Base-by-base conservation (phyloP, 2,329 filamentous ascomycete species). In the Claviceps lovelessii region DNA sequence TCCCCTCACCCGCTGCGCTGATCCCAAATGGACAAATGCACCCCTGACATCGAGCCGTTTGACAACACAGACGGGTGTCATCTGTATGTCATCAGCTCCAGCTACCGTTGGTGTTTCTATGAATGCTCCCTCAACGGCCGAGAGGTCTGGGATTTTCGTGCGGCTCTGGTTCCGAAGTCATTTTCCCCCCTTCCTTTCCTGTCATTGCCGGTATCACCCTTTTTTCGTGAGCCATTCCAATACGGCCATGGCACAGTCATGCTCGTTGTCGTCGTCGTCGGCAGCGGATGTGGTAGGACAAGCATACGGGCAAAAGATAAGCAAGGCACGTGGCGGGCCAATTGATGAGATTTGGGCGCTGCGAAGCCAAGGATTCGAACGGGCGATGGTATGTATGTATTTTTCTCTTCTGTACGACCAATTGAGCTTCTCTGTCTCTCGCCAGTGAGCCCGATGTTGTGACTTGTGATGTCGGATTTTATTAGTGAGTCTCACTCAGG, bases 321-420 rank as follows among this genome's bases (percentile, higher is more conserved):
- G 52, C 52, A 47, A 49, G 15, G 35, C 52, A 53, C 45, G 52
- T 49, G 52, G 45, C 49, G 37, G 13, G 39, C 39, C 39, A 54
- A 49, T 50, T 33, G 52, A 50, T 45, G 47, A 19, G 13, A 54
- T 28, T 49, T 17, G 41, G 29, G 29, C 23, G 45, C 52, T 31
- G 33, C 3, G 17, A 23, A 15, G 31, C 29, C 28, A 15, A 15
- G 17, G 10, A 48, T 23, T n/a, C 33, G 15, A 15, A 13, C 17
- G 35, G 29, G 23, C 44, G 41, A 39, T 31, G 19, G 45, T 31
- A 41, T n/a, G 39, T n/a, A 41, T 47, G 42, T 45, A 44, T 35
- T 35, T 37, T 47, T 13, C 11, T 13, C 41, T 53, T 19, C 44
- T 19, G 51, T 47, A 31, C 33, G 33, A 48, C 45, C 44, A 48